Evolutionary conservation across 306 rosid genomes (phyloP).

Genomic region (Astragalus membranaceus): DNA sequence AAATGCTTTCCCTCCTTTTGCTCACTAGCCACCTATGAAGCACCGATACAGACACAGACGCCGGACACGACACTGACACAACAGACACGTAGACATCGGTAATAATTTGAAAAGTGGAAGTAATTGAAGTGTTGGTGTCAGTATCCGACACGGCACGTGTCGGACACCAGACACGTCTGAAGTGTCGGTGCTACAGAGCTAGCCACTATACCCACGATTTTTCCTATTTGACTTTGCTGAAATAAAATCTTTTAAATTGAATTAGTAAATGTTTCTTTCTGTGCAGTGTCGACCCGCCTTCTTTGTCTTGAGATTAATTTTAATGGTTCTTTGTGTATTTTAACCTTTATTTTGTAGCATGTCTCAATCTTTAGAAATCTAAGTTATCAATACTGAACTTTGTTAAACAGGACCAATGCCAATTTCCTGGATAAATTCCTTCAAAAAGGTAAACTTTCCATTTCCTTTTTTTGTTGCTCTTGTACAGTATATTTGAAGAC

Average conservation of each 20-base stretch:
- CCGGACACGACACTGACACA: no score
- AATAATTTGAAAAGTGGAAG: no score
- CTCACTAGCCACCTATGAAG: no score
- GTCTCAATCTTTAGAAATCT: constrained; percentile 9
- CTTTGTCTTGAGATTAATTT: not conserved
- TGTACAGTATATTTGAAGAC: constrained; percentile 11
- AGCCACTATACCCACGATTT: not conserved
- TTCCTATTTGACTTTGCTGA: not conserved
- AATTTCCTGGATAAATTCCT: constrained; percentile 65
- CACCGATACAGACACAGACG: no score
- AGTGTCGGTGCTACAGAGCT: no score
- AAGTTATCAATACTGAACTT: constrained; percentile 6
- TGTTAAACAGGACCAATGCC: constrained; percentile 52
- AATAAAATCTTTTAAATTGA: not conserved
- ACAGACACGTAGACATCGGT: no score
- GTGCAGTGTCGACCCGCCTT: not conserved
- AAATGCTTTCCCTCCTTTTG: no score
- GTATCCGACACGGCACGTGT: no score
- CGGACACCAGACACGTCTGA: no score
- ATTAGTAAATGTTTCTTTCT: not conserved
- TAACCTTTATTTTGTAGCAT: constrained; percentile 11
- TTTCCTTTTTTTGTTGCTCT: not conserved
- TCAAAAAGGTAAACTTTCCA: constrained; percentile 50
- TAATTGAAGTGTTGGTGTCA: no score
- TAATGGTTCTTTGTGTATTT: not conserved